Evolutionary conservation across 2,329 filamentous ascomycete species (phyloP), one percentile per base, ranked within the genome.

Genomic region (Trichoderma sp.): DNA sequence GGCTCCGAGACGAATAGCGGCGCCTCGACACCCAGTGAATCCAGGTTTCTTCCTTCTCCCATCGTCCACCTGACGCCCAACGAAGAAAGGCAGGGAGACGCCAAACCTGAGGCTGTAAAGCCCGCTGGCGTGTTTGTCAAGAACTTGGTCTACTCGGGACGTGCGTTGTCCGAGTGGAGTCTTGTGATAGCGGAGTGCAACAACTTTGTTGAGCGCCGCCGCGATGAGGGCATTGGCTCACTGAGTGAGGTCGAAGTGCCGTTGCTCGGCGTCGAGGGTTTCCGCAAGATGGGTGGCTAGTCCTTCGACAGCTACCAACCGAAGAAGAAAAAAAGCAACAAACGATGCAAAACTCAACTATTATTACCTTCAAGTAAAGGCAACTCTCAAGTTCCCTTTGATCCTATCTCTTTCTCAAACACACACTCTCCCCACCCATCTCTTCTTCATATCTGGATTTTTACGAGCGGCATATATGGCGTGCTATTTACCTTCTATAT

Each of bases 111-210:
- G 53, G 86, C 89, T 0, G 78, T 85, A 41, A 85, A 87, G 77
- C 90, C 89, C 0, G 81, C 79, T 1, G 88, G 88, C 6, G 78
- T 85, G 2, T 88, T 84, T 72, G 82, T 83, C 16, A 83, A 84
- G 63, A 87, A 87, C 31, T 85, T 88, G 9, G 89, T 90, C 66
- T 93, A 96, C 82, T 87, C 90, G 3, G 94, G 94, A 2, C 88
- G 93, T 24, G 92, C 94, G 0, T 86, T 97, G 62, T 93, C 93
- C 0, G 94, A 97, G 83, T 97, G 94, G 94, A 87, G 88, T 24
- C 85, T 94, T 21, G 89, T 96, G 24, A 91, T 95, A 18, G 89
- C 90, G 74, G 94, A 97, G 82, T 94, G 92, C 85, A 94, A 95
- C 84, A 94, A 91, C 80, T 97, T 96, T 83, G 91, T 95, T 38